Evolutionary conservation across 495 filamentous ascomycete genomes (phyloP), one percentile per base, ranked within the genome.

Genomic region (Penicillium turbatum): DNA sequence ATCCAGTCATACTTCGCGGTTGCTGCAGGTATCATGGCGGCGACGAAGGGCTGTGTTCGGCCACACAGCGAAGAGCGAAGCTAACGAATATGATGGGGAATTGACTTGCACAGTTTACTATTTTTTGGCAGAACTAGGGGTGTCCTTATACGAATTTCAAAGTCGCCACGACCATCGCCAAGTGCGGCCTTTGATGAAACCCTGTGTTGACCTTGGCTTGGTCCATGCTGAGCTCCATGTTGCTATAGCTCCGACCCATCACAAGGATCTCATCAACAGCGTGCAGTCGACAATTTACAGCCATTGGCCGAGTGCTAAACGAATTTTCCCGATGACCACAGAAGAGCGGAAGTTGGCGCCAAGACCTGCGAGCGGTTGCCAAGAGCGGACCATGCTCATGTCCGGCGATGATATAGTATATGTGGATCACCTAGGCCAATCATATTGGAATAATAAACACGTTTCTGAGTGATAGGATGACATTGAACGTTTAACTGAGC

Each of bases 1-100:
- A 79, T 76, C 73, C 75, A 79, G 60, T 77, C 72, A 53, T 78
- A 78, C 54, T 71, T 68, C 40, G 67, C 66, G 16, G 67, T 70
- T 34, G 53, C 48, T 19, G 37, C 34, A 17, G 62, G 57, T 21
- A 56, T 44, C 67, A 70, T 70, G 48, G 15, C 60, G 57, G 38
- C 30, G 27, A 49, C 24, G 27, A 49, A 17, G 19, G 24, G 19
- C 2, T n/a, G 12, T 16, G 38, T n/a, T 53, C 13, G 15, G 24
- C 41, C 51, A 38, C 32, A 5, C 11, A 39, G 19, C 32, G 16
- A 47, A 51, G 7, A 26, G 1, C 11, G 16, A 24, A 48, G 10
- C 0, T 17, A 31, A 11, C 12, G 12, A 5, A 21, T 12, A 8
- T 10, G 17, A 19, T 9, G 41, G 13, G 4, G 43, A 37, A 29